Evolutionary conservation across 768 basidiomycete species (phyloP).

Genomic region (Suillus subaureus): DNA sequence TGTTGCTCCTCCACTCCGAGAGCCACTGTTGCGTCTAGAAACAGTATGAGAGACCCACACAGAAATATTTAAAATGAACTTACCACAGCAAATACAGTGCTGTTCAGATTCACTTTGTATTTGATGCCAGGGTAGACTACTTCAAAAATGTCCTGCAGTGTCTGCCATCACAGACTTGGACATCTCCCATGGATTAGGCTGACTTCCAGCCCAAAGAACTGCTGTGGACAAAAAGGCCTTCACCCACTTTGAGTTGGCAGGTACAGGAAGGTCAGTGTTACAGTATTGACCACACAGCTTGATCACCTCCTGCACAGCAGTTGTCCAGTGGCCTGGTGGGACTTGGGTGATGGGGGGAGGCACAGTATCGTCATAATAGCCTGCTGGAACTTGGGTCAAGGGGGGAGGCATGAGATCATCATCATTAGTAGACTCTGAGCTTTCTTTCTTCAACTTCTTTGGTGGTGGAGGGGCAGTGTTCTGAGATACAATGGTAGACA

Average conservation of each 20-base stretch:
- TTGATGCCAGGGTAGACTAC: not conserved
- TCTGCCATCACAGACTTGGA: not conserved
- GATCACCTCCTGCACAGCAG: not conserved
- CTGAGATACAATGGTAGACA: not conserved
- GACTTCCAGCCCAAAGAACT: constrained; percentile 4
- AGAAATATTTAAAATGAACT: not conserved
- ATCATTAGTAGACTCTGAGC: not conserved
- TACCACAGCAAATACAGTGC: constrained; percentile 3
- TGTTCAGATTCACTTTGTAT: not conserved
- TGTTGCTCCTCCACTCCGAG: constrained; percentile 9
- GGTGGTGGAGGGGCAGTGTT: not conserved
- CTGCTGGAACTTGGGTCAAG: not conserved
- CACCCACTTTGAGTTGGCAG: constrained; percentile 4
- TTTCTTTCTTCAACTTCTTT: not conserved
- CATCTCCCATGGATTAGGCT: constrained; percentile 1
- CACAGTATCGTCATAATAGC: not conserved
- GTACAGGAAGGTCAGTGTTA: constrained; percentile 6
- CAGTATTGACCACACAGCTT: not conserved
- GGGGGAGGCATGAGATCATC: not conserved
- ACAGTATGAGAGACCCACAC: not conserved
- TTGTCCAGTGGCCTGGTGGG: not conserved
- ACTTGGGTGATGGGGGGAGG: not conserved
- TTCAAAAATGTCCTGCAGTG: constrained; percentile 8
- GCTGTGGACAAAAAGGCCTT: not conserved
- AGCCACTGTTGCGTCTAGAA: constrained; percentile 1